Base-by-base conservation (phyloP, 2,329 filamentous ascomycete genomes). In the Fusarium sp. region DNA sequence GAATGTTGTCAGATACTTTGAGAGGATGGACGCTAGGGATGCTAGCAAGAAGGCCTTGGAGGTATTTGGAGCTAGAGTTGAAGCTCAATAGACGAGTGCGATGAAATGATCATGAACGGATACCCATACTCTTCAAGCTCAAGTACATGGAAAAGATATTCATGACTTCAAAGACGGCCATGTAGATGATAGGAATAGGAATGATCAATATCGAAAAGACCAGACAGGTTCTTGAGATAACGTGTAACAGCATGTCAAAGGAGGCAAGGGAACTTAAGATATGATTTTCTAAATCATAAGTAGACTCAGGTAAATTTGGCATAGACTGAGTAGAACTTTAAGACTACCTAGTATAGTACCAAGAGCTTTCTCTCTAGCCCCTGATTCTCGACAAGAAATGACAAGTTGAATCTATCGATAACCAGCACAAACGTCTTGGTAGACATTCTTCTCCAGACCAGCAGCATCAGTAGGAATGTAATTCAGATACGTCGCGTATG, bases 391-490 rank as follows among this genome's bases (percentile, higher is more conserved):
- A 28, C 20, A 11, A 22, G 26, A 30, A 30, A 30, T 28, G 5
- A 48, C 6, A 22, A 5, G 10, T 3, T 8, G 10, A 12, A 30
- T 4, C 47, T 50, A 50, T 8, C 20, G 14, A 13, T 50, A 50
- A 18, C 47, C 64, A 41, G 57, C 36, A 9, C 72, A 75, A 22
- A 75, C 72, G 6, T 75, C 72, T 1, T 39, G 65, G 18, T 57
- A 75, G 3, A 73, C 72, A 28, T 75, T 75, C n/a, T 66, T 75
- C 64, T 75, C 44, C 5, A 75, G 22, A 1, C 60, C 72, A 6
- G 22, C 72, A 6, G 72, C 72, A 50, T 75, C 72, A 6, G 61
- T 72, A 9, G 72, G 72, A n/a, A 75, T 38, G 10, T 75, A 75
- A 0, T 47, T 38, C 6, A 75, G 51, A 30, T 22, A 51, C 1